Evolutionary conservation across 2,329 filamentous ascomycete species (phyloP), one percentile per base, ranked within the genome.

Genomic region (Hymenotorrendiella dingleyae): DNA sequence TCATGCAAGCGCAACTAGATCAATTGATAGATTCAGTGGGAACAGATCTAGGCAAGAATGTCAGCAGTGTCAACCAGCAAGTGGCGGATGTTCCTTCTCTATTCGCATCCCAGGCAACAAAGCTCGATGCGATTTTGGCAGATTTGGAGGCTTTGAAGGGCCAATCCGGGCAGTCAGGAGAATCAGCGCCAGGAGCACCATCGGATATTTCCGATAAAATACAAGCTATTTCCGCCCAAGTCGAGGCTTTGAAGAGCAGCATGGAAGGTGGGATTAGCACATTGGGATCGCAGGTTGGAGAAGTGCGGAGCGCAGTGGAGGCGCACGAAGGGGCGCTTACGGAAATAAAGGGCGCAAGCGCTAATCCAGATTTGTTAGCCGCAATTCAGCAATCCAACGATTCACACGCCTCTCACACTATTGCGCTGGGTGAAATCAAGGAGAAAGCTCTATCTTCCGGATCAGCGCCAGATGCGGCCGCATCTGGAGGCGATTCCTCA

Each of bases 1-100:
- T 55, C 11, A 47, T 61, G 39, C 56, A 58, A 44, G 54, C 53
- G 28, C 56, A 60, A 38, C 39, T 61, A 24, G 57, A 61, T 33
- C 55, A 60, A 46, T 43, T 61, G 32, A 47, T 57, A 6, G 46
- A 52, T 23, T 43, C 52, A 16, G 44, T 60, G 19, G 53, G 53
- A 6, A 14, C 50, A n/a, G 52, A 55, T 37, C 41, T 59, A 1
- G 50, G 52, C 10, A 45, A 48, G 23, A 54, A 55, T 43, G 38
- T 57, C 14, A 47, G 56, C 30, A 36, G 34, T 11, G 50, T 59
- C n/a, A 46, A 49, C 28, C 42, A 56, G 10, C 44, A 50, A 12
- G 32, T 49, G 6, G 43, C 24, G 4, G 32, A 42, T 11, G 45
- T 54, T 38, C 37, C 42, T 14, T 48, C 50, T 2, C 9, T 55